Conservation (phyloP, 192 early-diverging fungal species). For the Backusella tuberculispora region DNA sequence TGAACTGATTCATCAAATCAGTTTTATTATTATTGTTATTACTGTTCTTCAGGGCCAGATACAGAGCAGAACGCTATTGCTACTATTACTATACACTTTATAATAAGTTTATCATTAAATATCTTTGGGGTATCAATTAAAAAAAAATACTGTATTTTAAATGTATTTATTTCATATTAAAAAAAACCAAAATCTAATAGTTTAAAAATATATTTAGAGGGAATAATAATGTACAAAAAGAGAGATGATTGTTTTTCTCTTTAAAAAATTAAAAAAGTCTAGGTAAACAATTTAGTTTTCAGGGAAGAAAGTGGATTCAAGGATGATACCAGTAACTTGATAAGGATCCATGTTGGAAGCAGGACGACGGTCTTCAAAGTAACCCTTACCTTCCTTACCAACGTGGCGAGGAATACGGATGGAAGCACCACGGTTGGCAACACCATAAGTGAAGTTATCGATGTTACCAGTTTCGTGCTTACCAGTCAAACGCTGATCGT, state of each 20-base stretch:
- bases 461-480: conserved; percentile 59
- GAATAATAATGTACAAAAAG: conserved; percentile 17
- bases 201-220: conserved; percentile 9
- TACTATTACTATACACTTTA: no score
- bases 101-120: no score
- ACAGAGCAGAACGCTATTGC: no score
- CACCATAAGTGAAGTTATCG: conserved; percentile 52
- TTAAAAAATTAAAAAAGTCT: background rate
- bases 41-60: background rate
- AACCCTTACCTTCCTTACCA: conserved; percentile 55
- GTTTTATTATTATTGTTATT: background rate
- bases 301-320: conserved; percentile 45
- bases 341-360: conserved; percentile 65
- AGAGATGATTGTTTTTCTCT: background rate
- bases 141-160: background rate
- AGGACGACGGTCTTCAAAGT: conserved; percentile 58
- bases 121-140: background rate
- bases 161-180: conserved; percentile 12
- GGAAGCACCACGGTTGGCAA: conserved; percentile 61
- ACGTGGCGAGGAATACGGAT: conserved; percentile 63
- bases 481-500: conserved; percentile 59
- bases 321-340: conserved; percentile 53
- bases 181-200: conserved; percentile 9
- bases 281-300: conserved; percentile 6
- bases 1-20: background rate